phyloP scores from a whole-genome alignment of 228 moss, liverwort and hornwort species.

The Sphagnum magellanicum region DNA sequence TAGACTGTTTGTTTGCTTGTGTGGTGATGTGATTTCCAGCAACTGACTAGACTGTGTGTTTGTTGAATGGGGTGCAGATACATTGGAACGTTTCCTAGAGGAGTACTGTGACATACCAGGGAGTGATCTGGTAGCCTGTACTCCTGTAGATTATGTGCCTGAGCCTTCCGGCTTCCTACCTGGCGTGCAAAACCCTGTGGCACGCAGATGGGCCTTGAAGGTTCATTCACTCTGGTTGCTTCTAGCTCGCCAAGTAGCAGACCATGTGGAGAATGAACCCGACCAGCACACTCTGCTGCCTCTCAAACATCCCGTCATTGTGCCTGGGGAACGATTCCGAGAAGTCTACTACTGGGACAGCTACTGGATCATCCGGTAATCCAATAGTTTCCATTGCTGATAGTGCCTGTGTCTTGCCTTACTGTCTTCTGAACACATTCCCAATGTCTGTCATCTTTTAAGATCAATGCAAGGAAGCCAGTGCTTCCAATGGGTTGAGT shows the following conservation, averaged over 20 bases:
- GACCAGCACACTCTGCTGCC: constrained; percentile 61
- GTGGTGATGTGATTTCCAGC: not conserved
- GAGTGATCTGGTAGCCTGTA: constrained; percentile 36
- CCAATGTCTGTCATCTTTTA: not conserved
- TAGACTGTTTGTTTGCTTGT: not conserved
- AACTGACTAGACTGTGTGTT: too few species aligned
- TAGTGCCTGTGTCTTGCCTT: not conserved
- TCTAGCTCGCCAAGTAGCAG: constrained; percentile 38
- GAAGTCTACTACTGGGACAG: constrained; percentile 80
- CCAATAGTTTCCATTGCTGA: not conserved
- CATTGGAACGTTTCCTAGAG: constrained; percentile 19
- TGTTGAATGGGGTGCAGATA: not conserved
- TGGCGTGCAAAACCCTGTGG: constrained; percentile 25
- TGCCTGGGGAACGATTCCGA: constrained; percentile 60
- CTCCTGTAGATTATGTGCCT: constrained; percentile 24
- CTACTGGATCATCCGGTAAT: constrained; percentile 63
- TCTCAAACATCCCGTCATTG: constrained; percentile 37
- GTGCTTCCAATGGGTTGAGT: not conserved
- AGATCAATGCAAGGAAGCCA: not conserved
- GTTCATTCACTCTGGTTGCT: constrained; percentile 61
- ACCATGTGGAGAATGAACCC: constrained; percentile 35
- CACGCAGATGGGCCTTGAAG: constrained; percentile 35
- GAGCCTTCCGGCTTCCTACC: constrained; percentile 35
- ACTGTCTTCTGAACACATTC: not conserved
- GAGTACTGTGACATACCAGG: constrained; percentile 47